These are phyloP conservation scores for Penicillium canariense DNA, from an alignment of 495 filamentous ascomycete genomes.

Conservation along the genomic window DNA sequence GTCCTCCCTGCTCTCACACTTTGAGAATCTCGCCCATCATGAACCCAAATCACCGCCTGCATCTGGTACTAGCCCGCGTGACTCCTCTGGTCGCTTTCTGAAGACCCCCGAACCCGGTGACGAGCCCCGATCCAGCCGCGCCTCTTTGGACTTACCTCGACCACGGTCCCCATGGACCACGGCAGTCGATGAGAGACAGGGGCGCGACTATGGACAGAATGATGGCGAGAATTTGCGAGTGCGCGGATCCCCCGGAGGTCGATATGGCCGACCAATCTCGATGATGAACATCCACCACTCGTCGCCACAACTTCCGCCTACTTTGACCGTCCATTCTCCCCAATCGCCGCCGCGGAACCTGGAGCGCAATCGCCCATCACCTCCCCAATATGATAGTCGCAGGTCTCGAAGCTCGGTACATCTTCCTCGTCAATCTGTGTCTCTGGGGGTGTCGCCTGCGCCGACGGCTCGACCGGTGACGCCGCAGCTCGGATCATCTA, in stretches of 20 bases:
- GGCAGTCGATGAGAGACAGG: conserved; percentile 31
- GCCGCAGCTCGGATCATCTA: conserved; percentile 45
- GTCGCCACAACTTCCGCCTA: conserved; percentile 62
- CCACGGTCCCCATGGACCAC: conserved; percentile 40
- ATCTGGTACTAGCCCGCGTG: conserved; percentile 29
- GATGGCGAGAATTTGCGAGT: conserved; percentile 31
- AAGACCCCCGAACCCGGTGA: conserved; percentile 41
- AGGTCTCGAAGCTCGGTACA: conserved; percentile 27
- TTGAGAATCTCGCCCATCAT: conserved; percentile 76
- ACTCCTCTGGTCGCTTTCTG: conserved; percentile 34
- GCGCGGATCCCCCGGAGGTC: conserved; percentile 30
- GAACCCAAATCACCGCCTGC: conserved; percentile 34
- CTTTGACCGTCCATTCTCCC: conserved; percentile 71
- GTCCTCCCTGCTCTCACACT: conserved; percentile 87
- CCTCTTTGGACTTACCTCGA: conserved; percentile 54
- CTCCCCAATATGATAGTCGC: conserved; percentile 25
- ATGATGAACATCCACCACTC: conserved; percentile 54
- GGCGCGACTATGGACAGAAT: conserved; percentile 15
- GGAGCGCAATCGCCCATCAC: conserved; percentile 8
- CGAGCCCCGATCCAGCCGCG: conserved; percentile 46
- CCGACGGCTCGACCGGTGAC: conserved; percentile 46
- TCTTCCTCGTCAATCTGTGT: conserved; percentile 30
- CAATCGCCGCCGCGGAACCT: conserved; percentile 62
- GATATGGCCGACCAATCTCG: conserved; percentile 44
- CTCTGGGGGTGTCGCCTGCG: conserved; percentile 39